Percentiles rank a stretch among this genome's conserved stretches.
Conservation (phyloP, 164 flowering plant genomes). For the Magnolia kwangsiensis region DNA sequence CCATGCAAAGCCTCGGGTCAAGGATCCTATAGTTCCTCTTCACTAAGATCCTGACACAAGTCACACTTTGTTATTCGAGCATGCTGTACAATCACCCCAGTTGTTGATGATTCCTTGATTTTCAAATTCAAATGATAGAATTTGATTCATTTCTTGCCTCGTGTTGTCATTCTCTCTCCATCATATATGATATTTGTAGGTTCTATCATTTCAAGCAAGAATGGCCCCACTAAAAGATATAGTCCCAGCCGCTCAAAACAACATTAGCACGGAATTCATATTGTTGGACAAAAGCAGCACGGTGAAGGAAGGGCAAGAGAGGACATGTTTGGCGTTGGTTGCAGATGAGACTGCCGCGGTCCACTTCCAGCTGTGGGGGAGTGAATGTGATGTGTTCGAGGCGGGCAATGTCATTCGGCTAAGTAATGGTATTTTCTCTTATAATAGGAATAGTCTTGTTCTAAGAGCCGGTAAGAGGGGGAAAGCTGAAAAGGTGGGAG, state of each 20-base stretch:
- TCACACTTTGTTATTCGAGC: background rate
- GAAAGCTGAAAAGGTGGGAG: conserved; percentile 63
- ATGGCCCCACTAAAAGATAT: conserved; percentile 47
- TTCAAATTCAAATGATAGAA: background rate
- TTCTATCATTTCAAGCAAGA: conserved; percentile 7
- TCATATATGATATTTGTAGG: conserved; percentile 1
- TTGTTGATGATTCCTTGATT: background rate
- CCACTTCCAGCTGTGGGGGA: conserved; percentile 80
- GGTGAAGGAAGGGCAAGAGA: conserved; percentile 33
- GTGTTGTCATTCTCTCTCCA: background rate
- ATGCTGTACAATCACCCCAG: background rate
- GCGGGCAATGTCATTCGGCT: conserved; percentile 58
- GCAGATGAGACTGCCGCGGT: conserved; percentile 86
- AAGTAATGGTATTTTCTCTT: conserved; percentile 48
- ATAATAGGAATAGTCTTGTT: no score
- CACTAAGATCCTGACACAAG: background rate
- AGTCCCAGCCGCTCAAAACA: conserved; percentile 69
- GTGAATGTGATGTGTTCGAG: conserved; percentile 55
- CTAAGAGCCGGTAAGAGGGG: conserved; percentile 22
- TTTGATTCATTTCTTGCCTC: background rate
- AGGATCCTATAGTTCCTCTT: no score
- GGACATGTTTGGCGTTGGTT: conserved; percentile 61
- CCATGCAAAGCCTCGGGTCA: no score
- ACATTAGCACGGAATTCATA: conserved; percentile 60
- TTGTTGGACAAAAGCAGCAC: conserved; percentile 54